These are phyloP conservation scores for Zoysia pacifica DNA, from an alignment of 176 grass and related monocot genomes.

Conservation along the genomic window DNA sequence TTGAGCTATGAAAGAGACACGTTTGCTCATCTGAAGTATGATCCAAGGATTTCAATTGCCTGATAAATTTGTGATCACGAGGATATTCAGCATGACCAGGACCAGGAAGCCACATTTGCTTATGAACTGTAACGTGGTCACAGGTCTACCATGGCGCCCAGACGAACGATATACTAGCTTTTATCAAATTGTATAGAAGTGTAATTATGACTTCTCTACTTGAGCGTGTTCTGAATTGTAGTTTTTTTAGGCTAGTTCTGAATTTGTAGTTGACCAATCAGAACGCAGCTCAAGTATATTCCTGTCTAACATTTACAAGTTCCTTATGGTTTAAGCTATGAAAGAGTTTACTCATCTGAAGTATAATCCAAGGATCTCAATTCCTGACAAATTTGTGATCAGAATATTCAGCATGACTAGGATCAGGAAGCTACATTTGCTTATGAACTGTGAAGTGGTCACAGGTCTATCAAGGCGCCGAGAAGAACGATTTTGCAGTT, in stretches of 20 bases:
- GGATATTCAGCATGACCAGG: constrained; percentile 1
- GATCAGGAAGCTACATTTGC: constrained; percentile 1
- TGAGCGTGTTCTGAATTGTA: constrained; percentile 7
- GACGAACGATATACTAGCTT: background rate
- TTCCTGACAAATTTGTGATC: background rate
- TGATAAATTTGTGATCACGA: background rate
- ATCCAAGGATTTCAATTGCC: background rate
- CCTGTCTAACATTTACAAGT: background rate
- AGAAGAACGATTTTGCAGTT: background rate
- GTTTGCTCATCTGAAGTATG: background rate
- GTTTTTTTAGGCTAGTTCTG: background rate
- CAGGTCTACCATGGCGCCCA: background rate
- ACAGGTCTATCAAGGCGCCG: background rate
- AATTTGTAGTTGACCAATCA: background rate
- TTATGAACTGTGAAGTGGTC: constrained; percentile 6
- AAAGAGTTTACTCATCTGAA: background rate
- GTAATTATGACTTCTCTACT: background rate
- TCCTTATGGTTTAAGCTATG: background rate
- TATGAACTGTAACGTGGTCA: constrained; percentile 7
- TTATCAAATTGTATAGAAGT: background rate
- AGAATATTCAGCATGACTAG: constrained; percentile 4
- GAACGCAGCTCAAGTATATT: background rate
- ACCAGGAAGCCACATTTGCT: constrained; percentile 1
- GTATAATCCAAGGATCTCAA: background rate
- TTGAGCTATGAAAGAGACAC: constrained; percentile 3